These are phyloP conservation scores for Ophiostoma montium DNA, from an alignment of 2,329 filamentous ascomycete genomes.

Conservation along the genomic window DNA sequence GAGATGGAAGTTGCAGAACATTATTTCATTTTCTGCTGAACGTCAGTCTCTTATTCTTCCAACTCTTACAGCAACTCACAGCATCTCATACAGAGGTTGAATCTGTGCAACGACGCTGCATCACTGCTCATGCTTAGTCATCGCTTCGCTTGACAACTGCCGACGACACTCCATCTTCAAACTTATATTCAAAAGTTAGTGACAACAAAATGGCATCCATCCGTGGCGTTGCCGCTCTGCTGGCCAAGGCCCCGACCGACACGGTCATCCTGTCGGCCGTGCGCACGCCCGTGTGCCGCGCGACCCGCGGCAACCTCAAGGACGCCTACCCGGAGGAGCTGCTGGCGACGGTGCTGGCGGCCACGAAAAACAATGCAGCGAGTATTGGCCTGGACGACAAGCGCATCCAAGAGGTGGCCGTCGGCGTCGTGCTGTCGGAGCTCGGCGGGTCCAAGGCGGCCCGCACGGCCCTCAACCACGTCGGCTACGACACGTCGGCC, in stretches of 20 bases:
- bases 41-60: neutral
- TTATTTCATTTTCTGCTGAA: too few relatives aligned
- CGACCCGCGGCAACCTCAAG: slow-evolving; percentile 71
- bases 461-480: slow-evolving; percentile 80
- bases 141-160: neutral
- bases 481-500: slow-evolving; percentile 51
- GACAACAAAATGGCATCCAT: slow-evolving; percentile 31
- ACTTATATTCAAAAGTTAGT: neutral
- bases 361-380: slow-evolving; percentile 44
- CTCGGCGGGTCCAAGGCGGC: slow-evolving; percentile 83
- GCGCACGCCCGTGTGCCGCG: slow-evolving; percentile 72
- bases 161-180: neutral
- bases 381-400: slow-evolving; percentile 58
- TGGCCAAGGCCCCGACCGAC: slow-evolving; percentile 67
- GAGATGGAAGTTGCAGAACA: too few relatives aligned
- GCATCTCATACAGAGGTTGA: too few relatives aligned
- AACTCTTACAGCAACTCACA: neutral
- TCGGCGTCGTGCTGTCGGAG: slow-evolving; percentile 82
- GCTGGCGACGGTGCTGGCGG: slow-evolving; percentile 50
- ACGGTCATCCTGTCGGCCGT: slow-evolving; percentile 82
- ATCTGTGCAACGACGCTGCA: neutral
- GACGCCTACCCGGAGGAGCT: slow-evolving; percentile 87
- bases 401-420: slow-evolving; percentile 63
- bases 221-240: slow-evolving; percentile 59
- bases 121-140: neutral